phyloP scores from a whole-genome alignment of 2,329 filamentous ascomycete species.

The Cladosporium halotolerans region DNA sequence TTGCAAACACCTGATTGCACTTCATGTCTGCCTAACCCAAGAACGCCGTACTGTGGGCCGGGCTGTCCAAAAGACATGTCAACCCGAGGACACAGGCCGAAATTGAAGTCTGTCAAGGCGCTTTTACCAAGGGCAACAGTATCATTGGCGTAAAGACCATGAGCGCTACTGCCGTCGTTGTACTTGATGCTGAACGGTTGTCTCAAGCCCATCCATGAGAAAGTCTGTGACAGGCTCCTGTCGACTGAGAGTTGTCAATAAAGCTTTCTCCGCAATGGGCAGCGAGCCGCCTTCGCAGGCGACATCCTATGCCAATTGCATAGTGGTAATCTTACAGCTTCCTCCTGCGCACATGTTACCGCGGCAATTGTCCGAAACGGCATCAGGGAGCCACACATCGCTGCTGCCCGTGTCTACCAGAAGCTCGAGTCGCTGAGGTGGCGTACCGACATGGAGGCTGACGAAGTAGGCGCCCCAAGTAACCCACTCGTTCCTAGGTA shows the following conservation, averaged over 20 bases:
- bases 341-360: neutral
- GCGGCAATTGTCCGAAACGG: neutral
- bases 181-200: neutral
- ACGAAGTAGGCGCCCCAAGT: neutral
- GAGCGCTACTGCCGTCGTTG: neutral
- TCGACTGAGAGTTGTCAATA: neutral
- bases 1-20: neutral
- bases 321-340: neutral
- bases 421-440: slow-evolving; percentile 9
- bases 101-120: neutral
- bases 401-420: slow-evolving; percentile 12
- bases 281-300: no score
- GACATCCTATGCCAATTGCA: no score
- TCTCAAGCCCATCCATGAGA: no score
- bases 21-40: neutral
- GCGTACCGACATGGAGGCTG: slow-evolving; percentile 8
- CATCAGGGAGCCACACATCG: slow-evolving; percentile 6
- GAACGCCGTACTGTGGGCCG: slow-evolving; percentile 5
- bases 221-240: neutral
- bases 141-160: neutral
- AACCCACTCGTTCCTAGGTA: no score
- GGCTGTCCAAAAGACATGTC: neutral
- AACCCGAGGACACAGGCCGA: neutral
- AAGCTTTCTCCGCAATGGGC: no score
- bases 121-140: neutral